phyloP scores from a whole-genome alignment of 2,329 filamentous ascomycete genomes.

The Drechslerella dactyloides region DNA sequence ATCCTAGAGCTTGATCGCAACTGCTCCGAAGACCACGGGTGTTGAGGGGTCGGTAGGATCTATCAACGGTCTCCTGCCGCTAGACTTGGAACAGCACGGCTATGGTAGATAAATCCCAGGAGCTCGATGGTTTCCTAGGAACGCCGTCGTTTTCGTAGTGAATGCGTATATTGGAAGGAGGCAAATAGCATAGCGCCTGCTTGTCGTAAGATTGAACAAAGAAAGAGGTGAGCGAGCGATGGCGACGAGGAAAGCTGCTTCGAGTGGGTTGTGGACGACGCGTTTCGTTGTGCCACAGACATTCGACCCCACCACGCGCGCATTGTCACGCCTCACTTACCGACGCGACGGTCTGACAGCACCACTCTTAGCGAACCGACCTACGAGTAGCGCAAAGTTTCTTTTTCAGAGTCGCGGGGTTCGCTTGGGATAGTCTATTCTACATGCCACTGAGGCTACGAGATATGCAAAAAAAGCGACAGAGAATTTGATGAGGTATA shows the following conservation, averaged over 20 bases:
- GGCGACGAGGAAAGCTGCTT: neutral
- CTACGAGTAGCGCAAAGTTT: too few relatives aligned
- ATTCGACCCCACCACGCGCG: too few relatives aligned
- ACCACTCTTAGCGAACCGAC: neutral
- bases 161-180: neutral
- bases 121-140: neutral
- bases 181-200: neutral
- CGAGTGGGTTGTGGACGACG: conserved; percentile 2
- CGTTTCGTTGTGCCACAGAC: neutral
- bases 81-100: neutral
- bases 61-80: neutral
- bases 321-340: too few relatives aligned
- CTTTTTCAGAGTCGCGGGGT: neutral
- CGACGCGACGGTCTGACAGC: neutral
- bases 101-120: neutral
- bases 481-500: too few relatives aligned
- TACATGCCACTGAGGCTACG: neutral
- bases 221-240: neutral
- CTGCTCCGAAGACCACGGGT: too few relatives aligned
- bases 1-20: too few relatives aligned
- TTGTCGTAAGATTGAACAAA: too few relatives aligned
- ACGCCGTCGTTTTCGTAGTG: neutral
- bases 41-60: neutral
- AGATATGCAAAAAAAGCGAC: too few relatives aligned
- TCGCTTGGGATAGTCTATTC: neutral